A percentile compares a stretch with the other conserved stretches of the same genome.
Evolutionary conservation across 352 stramenopile genomes (phyloP).

Genomic region (Phytophthora sansomeana): DNA sequence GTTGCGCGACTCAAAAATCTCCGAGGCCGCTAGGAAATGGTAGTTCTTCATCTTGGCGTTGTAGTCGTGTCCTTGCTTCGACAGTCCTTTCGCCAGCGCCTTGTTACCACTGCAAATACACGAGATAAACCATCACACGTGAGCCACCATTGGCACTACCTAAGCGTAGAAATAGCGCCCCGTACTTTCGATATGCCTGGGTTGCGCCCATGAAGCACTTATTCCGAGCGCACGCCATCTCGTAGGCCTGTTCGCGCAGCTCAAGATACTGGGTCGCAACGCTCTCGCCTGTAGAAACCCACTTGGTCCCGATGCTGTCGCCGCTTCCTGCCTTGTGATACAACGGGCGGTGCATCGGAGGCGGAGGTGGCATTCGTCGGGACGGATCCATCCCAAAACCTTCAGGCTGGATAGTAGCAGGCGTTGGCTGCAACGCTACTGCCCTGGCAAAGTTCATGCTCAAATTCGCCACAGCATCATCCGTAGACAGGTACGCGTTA

Average conservation of each 20-base stretch:
- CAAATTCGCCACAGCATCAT: constrained; percentile 43
- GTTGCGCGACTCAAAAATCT: constrained; percentile 86
- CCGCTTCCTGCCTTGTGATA: constrained; percentile 62
- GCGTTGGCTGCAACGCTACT: constrained; percentile 62
- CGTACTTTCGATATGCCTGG: constrained; percentile 82
- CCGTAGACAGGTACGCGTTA: constrained; percentile 30
- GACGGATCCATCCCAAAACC: constrained; percentile 28
- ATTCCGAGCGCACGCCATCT: constrained; percentile 84
- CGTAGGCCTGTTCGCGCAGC: constrained; percentile 79
- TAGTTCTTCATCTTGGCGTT: constrained; percentile 88
- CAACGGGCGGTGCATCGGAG: constrained; percentile 44
- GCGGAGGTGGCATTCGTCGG: constrained; percentile 28
- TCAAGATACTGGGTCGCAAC: constrained; percentile 79
- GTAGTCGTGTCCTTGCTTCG: constrained; percentile 80
- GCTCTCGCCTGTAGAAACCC: constrained; percentile 68
- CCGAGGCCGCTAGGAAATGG: constrained; percentile 75
- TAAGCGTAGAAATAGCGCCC: background rate
- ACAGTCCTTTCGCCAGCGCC: constrained; percentile 74
- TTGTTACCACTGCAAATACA: constrained; percentile 69
- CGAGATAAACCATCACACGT: constrained; percentile 11
- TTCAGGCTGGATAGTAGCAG: constrained; percentile 1
- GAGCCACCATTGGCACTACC: constrained; percentile 8
- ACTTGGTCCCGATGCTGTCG: constrained; percentile 53
- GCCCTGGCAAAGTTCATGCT: constrained; percentile 85
- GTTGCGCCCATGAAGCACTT: constrained; percentile 90